Percentiles rank a stretch among this genome's conserved stretches.
Conservation (phyloP, 192 early-diverging fungal species). For the Blastocladiella britannica region DNA sequence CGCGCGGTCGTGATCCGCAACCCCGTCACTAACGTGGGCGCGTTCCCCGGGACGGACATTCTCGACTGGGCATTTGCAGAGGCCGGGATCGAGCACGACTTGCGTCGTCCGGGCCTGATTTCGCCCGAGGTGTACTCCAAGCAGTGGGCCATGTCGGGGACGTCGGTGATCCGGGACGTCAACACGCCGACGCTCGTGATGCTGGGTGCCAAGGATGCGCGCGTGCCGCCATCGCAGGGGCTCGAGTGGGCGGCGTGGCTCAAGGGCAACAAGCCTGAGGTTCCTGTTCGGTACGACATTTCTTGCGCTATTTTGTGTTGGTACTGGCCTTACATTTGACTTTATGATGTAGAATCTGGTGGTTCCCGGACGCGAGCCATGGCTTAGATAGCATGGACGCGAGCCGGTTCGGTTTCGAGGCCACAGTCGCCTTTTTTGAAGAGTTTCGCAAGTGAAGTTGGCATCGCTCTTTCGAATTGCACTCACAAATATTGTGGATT, state of each 20-base stretch:
- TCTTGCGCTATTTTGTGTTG: not conserved
- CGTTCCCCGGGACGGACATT: slow-evolving; percentile 3
- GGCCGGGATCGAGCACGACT: slow-evolving; percentile 30
- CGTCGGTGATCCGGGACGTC: slow-evolving; percentile 27
- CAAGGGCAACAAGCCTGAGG: not conserved
- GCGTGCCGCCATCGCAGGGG: slow-evolving; percentile 49
- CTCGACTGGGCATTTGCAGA: slow-evolving; percentile 52
- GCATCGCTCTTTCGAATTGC: too few species aligned
- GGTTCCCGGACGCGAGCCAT: slow-evolving; percentile 18
- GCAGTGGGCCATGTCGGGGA: slow-evolving; percentile 37
- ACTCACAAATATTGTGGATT: too few species aligned
- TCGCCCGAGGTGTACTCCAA: slow-evolving; percentile 28
- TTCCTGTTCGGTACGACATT: not conserved
- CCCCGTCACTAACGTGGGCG: slow-evolving; percentile 46
- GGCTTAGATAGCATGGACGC: slow-evolving; percentile 21
- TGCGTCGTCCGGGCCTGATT: slow-evolving; percentile 28
- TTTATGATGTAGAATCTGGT: slow-evolving; percentile 9
- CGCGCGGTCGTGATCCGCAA: slow-evolving; percentile 44
- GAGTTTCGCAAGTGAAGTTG: too few species aligned
- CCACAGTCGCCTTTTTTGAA: slow-evolving; percentile 1
- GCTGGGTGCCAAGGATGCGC: slow-evolving; percentile 42
- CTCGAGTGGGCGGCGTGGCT: slow-evolving; percentile 6
- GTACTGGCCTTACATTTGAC: slow-evolving; percentile 16
- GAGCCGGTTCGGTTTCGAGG: slow-evolving; percentile 16
- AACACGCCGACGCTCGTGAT: slow-evolving; percentile 40